Evolutionary conservation across 805 yeast species (phyloP).

Genomic region (Candida germanica): DNA sequence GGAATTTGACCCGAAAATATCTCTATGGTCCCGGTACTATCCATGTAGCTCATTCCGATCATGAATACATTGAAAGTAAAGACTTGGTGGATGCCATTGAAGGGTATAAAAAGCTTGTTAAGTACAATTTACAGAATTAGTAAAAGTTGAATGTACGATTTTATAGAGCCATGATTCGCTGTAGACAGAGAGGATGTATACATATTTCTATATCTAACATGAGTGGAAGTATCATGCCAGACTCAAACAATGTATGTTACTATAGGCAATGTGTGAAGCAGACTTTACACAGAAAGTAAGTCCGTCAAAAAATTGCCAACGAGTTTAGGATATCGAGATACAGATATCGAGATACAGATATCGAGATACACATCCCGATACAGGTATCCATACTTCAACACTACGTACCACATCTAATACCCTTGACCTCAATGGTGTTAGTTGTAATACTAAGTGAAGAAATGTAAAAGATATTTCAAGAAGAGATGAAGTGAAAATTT

Average conservation of each 20-base stretch:
- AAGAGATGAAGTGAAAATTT: no score
- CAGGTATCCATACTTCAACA: no score
- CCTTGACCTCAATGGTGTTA: no score
- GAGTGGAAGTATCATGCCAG: conserved; percentile 29
- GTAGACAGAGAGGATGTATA: conserved; percentile 31
- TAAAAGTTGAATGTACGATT: neutral
- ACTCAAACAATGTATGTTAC: conserved; percentile 46
- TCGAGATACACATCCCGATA: no score
- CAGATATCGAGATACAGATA: no score
- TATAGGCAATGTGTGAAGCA: conserved; percentile 33
- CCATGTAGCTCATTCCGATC: conserved; percentile 55
- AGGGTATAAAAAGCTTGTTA: conserved; percentile 48
- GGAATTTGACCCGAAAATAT: conserved; percentile 35
- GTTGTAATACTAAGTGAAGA: no score
- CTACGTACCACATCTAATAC: no score
- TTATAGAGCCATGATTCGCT: neutral
- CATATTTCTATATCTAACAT: conserved; percentile 45
- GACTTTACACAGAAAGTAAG: conserved; percentile 9
- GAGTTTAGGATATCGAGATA: no score
- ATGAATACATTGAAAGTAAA: conserved; percentile 48
- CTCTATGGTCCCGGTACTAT: conserved; percentile 69
- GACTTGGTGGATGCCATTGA: conserved; percentile 50
- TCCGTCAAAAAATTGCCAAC: conserved; percentile 15
- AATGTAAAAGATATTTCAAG: no score
- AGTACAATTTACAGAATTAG: conserved; percentile 10